Evolutionary conservation across 2,329 filamentous ascomycete genomes (phyloP), one percentile per base, ranked within the genome.

Genomic region (Ophiostoma sp.): DNA sequence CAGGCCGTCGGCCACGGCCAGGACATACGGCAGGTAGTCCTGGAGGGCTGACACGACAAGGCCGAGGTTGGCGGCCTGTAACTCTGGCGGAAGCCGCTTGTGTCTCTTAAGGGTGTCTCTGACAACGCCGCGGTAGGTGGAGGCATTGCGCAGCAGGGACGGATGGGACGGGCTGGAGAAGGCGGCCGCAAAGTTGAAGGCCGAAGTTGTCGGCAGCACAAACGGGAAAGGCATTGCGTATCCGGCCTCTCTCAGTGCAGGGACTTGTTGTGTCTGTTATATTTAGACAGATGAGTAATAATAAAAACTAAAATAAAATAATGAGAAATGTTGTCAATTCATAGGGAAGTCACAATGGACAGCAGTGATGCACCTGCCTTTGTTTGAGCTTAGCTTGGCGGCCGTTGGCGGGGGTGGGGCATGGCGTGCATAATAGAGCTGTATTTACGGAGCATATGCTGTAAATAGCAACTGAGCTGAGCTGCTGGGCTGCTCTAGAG

Each of bases 141-240:
- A 94, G 31, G 93, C 90, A 69, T 87, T 86, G 75, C 94, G 86
- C 33, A 93, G 92, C 60, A 99, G 85, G 0, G 94, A 97, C 3
- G 95, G 94, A 79, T 98, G 94, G 2, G 92, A 93, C 73, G 89
- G 87, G 76, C 91, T 94, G 75, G 82, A 86, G 79, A 96, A 90
- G 79, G 84, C 90, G 52, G 89, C 84, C 31, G 91, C 90, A 77
- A 97, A 94, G 68, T 91, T 89, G 77, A 96, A 90, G 69, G 90
- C 87, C 44, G 93, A 96, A 5, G 94, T 97, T 0, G 94, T 98
- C 1, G 95, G 94, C 41, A 98, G 87, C 13, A 87, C 82, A 77
- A 97, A 97, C 15, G 91, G 90, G 77, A 92, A 98, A 41, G 94
- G 94, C 95, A 98, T 98, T 27, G 62, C 6, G 44, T n/a, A 5